Base-by-base conservation (phyloP, 2,329 filamentous ascomycete genomes). In the Colletotrichum acutatum region DNA sequence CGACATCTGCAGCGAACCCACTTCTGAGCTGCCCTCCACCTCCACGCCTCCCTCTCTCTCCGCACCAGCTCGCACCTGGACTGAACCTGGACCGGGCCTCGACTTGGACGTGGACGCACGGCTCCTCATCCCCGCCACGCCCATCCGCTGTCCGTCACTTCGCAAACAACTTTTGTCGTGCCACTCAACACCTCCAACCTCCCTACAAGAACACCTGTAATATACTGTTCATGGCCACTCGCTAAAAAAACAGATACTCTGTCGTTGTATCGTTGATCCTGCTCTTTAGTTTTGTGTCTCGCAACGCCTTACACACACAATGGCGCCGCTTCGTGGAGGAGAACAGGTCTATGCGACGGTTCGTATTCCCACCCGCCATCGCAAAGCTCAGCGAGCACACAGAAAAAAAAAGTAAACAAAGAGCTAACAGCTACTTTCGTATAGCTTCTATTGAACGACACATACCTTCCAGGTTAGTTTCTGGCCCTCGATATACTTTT, bases 391-490 rank as follows among this genome's bases (percentile, higher is more conserved):
- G 24, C 16, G 28, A 30, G 42, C 42, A 22, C 42, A n/a, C 6
- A 49, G 28, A 26, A 30, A 46, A 37, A 37, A 26, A 67, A 74
- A 72, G 68, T 71, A 74, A 74, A 75, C 59, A 59, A 69, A 71
- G 46, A 74, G 71, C 78, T 80, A 71, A 78, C 66, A 66, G 70
- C 42, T 30, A 9, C 54, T 11, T 62, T 76, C 52, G 24, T 62
- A 79, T 83, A 98, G 96, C 93, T 99, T 82, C 90, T 98, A 69
- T 87, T 97, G 85, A 98, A 91, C 85, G 95, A 99, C 85, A 90
- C 90, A 75, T 99, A 99, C 83, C 90, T 99, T 63, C 96, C 97
- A 82, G 95, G 95, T 97, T 87, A 79, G 84, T 82, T 68, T n/a
- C 74, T 62, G 56, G 62, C 52, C 66, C 67, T 63, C 74, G 37